Evolutionary conservation across 352 stramenopile genomes (phyloP).

Genomic region (Phytopythium sindhum): DNA sequence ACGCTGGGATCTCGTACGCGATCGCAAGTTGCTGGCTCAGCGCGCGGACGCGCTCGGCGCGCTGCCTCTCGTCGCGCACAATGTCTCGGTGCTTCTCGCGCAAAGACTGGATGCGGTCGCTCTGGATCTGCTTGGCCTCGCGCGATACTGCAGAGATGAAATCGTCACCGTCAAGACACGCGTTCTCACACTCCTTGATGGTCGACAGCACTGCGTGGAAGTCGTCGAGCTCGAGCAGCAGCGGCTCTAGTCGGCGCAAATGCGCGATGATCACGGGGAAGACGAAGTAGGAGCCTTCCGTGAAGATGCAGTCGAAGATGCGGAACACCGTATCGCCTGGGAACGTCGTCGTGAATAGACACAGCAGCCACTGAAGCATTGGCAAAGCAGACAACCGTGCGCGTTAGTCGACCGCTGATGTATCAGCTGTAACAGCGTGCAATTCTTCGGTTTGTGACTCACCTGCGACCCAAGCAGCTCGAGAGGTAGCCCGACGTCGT

Average conservation of each 20-base stretch:
- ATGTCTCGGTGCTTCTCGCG: slow-evolving; percentile 54
- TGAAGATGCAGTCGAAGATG: slow-evolving; percentile 88
- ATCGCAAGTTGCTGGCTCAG: slow-evolving; percentile 68
- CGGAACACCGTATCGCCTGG: slow-evolving; percentile 83
- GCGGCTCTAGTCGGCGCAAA: slow-evolving; percentile 50
- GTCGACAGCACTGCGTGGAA: slow-evolving; percentile 71
- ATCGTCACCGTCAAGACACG: slow-evolving; percentile 53
- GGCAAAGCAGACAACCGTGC: neutral
- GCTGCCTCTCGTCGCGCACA: slow-evolving; percentile 64
- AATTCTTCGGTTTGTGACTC: neutral
- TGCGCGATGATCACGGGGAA: slow-evolving; percentile 85
- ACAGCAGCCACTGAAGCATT: slow-evolving; percentile 79
- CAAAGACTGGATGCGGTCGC: slow-evolving; percentile 31
- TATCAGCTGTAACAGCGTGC: neutral
- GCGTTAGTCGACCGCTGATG: neutral
- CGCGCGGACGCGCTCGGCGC: slow-evolving; percentile 52
- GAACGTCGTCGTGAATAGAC: slow-evolving; percentile 90
- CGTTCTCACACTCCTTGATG: slow-evolving; percentile 70
- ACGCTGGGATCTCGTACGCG: slow-evolving; percentile 76
- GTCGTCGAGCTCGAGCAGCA: slow-evolving; percentile 47
- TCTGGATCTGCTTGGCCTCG: slow-evolving; percentile 43
- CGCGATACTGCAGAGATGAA: slow-evolving; percentile 48
- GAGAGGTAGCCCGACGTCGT: slow-evolving; percentile 75
- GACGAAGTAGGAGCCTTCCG: slow-evolving; percentile 74
- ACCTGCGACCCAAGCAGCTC: slow-evolving; percentile 82